Evolutionary conservation across 2,329 filamentous ascomycete genomes (phyloP), one percentile per base, ranked within the genome.

Genomic region (Nemania sp.): DNA sequence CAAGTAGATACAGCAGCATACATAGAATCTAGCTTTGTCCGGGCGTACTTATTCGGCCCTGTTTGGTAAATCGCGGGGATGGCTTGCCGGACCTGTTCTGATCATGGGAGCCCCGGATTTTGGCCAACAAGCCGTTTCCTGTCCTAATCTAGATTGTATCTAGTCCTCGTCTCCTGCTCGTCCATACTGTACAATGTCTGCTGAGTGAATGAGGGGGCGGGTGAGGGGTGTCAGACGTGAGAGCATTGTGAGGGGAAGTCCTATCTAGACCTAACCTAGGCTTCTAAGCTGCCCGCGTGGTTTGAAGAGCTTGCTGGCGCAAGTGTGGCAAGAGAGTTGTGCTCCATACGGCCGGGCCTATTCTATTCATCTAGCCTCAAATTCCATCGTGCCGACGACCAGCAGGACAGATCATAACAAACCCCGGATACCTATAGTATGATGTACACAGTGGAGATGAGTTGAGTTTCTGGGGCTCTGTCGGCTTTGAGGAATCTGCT

Each of bases 21-120:
- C 32, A 5, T 43, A 13, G 13, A 15, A 18, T n/a, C 38, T n/a
- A 13, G 18, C 38, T n/a, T 5, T 43, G 41, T 45, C 18, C 41
- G 41, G 41, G 18, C 41, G 41, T 18, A 45, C 3, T 2, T 45
- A 45, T 45, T 45, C 41, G 41, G 32, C 32, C 32, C 32, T 35
- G 32, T 35, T n/a, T n/a, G 27, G 53, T 45, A 54, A 47, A 54
- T 52, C 7, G 53, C 22, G 49, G 53, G n/a, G 26, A 22, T n/a
- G 20, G 24, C 24, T 47, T 32, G 26, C 47, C 15, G 18, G 47
- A 24, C 41, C 29, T 59, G 29, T 41, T 32, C 35, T 58, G 49
- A 64, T 59, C 63, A 66, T 69, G 59, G 32, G 63, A 56, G 22
- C 55, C 66, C 66, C 57, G 18, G 59, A 18, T 45, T 60, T 52